phyloP scores from a whole-genome alignment of 306 rosid species.

The Begonia loranthoides region DNA sequence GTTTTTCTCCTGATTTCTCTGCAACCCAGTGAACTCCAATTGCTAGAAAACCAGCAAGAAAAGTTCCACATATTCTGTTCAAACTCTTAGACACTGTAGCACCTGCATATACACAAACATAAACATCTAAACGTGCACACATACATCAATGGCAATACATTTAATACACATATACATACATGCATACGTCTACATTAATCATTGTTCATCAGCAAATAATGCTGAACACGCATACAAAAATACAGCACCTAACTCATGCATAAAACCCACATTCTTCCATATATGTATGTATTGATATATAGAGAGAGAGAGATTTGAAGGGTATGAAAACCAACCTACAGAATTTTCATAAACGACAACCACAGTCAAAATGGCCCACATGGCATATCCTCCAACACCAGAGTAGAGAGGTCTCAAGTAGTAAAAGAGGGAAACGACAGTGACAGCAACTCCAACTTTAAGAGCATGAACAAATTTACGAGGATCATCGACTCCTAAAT shows the following conservation, averaged over 20 bases:
- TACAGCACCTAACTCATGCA: neutral
- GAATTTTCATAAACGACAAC: slow-evolving; percentile 57
- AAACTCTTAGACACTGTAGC: slow-evolving; percentile 49
- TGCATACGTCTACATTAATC: neutral
- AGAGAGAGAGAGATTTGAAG: neutral
- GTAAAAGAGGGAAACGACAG: slow-evolving; percentile 60
- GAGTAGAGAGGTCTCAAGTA: slow-evolving; percentile 65
- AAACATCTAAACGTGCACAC: neutral
- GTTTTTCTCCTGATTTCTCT: slow-evolving; percentile 36
- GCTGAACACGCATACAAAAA: neutral
- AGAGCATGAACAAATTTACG: slow-evolving; percentile 61
- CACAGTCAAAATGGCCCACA: slow-evolving; percentile 85
- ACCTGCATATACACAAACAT: slow-evolving; percentile 28
- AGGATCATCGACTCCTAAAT: slow-evolving; percentile 60
- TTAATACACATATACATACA: no score
- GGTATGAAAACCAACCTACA: slow-evolving; percentile 28
- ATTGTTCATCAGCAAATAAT: neutral
- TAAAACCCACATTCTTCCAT: neutral
- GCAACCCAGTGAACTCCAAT: slow-evolving; percentile 69
- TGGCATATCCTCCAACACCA: slow-evolving; percentile 67
- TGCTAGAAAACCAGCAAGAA: slow-evolving; percentile 56
- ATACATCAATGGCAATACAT: neutral
- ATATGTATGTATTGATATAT: neutral
- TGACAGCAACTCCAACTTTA: slow-evolving; percentile 72
- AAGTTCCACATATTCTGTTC: slow-evolving; percentile 64